Evolutionary conservation across 2,329 filamentous ascomycete species (phyloP).

Genomic region (Colletotrichum liaoningense): DNA sequence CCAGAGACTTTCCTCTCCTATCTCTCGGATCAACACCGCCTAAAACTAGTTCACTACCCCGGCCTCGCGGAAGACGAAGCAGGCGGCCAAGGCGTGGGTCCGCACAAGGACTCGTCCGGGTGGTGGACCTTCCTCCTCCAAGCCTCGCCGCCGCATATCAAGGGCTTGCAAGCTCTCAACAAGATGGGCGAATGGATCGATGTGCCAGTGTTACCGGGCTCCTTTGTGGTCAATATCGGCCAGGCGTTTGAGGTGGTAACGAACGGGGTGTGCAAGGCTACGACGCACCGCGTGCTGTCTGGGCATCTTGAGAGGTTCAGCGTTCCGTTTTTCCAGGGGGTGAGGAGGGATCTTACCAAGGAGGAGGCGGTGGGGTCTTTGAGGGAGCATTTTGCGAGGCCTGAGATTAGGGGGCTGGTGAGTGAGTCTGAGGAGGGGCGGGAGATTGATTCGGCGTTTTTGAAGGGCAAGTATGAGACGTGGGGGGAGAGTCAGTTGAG

Average conservation of each 20-base stretch:
- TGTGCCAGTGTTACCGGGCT: conserved; percentile 57
- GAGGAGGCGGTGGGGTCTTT: conserved; percentile 53
- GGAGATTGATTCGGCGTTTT: conserved; percentile 60
- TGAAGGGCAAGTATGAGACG: conserved; percentile 61
- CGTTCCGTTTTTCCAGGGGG: conserved; percentile 62
- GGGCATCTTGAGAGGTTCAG: conserved; percentile 51
- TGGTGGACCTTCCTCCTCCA: conserved; percentile 75
- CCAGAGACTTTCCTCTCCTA: conserved; percentile 62
- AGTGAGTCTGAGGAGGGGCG: conserved; percentile 48
- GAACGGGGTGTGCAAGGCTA: conserved; percentile 63
- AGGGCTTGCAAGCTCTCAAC: conserved; percentile 64
- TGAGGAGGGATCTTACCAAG: conserved; percentile 57
- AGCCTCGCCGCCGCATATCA: conserved; percentile 61
- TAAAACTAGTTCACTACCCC: conserved; percentile 69
- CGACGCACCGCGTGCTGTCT: conserved; percentile 57
- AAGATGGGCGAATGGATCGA: conserved; percentile 60
- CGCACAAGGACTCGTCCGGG: conserved; percentile 72
- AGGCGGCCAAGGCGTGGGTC: conserved; percentile 64
- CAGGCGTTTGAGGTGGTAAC: conserved; percentile 70
- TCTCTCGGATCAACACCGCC: conserved; percentile 66
- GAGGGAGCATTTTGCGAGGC: conserved; percentile 48
- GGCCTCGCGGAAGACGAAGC: conserved; percentile 29
- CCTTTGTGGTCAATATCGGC: conserved; percentile 69
- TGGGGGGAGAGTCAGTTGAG: conserved; percentile 66
- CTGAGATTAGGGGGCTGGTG: conserved; percentile 35